Percentiles rank a stretch among this genome's conserved stretches.
Conservation (phyloP, 1,284 basidiomycete genomes). For the Tetrapyrgos nigripes region DNA sequence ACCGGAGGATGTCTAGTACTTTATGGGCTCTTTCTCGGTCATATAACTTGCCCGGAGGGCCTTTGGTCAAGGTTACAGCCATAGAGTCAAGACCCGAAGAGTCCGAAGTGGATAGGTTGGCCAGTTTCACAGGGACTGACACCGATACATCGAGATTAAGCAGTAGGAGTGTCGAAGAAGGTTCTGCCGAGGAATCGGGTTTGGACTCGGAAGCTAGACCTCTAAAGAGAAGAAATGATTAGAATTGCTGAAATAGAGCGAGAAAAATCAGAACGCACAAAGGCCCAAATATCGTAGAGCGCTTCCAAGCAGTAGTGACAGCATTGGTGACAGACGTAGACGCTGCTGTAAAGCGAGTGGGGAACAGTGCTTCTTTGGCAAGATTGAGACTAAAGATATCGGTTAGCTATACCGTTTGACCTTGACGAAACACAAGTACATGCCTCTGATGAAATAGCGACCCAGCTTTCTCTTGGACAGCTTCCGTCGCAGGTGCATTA, state of each 20-base stretch:
- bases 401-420: background rate
- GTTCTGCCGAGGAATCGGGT: conserved; percentile 5
- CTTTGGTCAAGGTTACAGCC: conserved; percentile 40
- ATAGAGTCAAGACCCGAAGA: conserved; percentile 40
- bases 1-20: conserved; percentile 56
- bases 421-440: conserved; percentile 11
- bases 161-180: conserved; percentile 32
- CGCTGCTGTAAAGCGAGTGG: conserved; percentile 33
- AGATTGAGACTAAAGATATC: conserved; percentile 40
- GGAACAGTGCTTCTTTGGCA: conserved; percentile 53
- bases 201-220: conserved; percentile 36
- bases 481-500: conserved; percentile 28
- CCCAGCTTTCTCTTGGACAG: conserved; percentile 6
- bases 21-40: conserved; percentile 43
- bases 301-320: conserved; percentile 32
- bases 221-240: conserved; percentile 28
- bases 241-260: conserved; percentile 1
- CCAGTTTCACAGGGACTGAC: conserved; percentile 49
- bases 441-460: conserved; percentile 26
- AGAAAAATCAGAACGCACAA: conserved; percentile 45
- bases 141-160: conserved; percentile 49
- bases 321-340: conserved; percentile 12
- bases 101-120: conserved; percentile 38
- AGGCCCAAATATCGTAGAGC: conserved; percentile 62
- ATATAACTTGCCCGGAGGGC: conserved; percentile 64